phyloP scores from a whole-genome alignment of 345 rosid genomes.

The Turritis glabra region DNA sequence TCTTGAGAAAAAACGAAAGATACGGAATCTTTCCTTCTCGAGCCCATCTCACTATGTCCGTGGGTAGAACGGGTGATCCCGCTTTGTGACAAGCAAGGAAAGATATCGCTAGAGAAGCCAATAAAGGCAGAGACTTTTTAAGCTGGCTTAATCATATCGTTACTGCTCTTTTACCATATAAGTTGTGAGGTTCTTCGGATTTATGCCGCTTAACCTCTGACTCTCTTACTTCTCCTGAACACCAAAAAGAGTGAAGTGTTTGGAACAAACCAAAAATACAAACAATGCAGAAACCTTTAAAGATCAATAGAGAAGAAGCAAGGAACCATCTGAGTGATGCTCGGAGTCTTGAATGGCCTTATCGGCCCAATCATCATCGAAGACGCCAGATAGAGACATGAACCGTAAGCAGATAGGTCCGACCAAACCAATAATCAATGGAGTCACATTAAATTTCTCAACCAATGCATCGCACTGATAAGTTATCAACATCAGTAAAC shows the following conservation, averaged over 20 bases:
- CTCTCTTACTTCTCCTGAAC: constrained; percentile 35
- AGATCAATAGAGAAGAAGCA: no score
- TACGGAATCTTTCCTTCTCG: constrained; percentile 69
- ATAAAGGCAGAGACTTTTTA: constrained; percentile 51
- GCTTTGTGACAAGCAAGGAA: constrained; percentile 72
- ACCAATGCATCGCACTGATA: constrained; percentile 75
- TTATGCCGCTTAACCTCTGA: constrained; percentile 30
- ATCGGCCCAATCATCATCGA: constrained; percentile 63
- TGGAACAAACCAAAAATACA: no score
- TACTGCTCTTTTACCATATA: constrained; percentile 60
- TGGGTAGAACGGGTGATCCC: constrained; percentile 64
- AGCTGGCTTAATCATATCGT: constrained; percentile 58
- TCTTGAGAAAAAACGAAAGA: constrained; percentile 59
- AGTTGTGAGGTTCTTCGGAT: constrained; percentile 49
- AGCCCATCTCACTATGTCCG: constrained; percentile 70
- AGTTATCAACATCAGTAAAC: constrained; percentile 69
- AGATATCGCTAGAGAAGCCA: constrained; percentile 64
- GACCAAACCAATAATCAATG: constrained; percentile 60
- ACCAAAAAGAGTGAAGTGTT: not conserved
- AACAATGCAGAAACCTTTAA: no score
- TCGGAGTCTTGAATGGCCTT: constrained; percentile 58
- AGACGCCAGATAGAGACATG: constrained; percentile 50
- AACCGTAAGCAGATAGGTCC: constrained; percentile 62
- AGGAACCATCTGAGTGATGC: no score
- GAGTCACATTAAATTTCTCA: constrained; percentile 53